A percentile compares a stretch with the other conserved stretches of the same genome.
Evolutionary conservation across 495 filamentous ascomycete genomes (phyloP).

Genomic region (Neurospora sp.): DNA sequence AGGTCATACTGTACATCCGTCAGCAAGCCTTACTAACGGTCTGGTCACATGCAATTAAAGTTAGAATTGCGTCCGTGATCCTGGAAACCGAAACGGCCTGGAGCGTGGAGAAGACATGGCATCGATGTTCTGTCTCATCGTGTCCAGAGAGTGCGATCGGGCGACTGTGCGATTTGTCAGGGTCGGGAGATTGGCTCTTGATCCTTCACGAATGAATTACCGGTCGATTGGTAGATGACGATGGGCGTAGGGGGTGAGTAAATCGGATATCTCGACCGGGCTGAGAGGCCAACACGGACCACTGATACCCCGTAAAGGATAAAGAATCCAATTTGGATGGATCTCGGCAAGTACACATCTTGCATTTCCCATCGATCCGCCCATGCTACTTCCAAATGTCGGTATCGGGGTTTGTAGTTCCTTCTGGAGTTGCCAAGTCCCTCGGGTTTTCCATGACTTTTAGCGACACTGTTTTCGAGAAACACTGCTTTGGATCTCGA

Average conservation of each 20-base stretch:
- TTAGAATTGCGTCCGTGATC: neutral
- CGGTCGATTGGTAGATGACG: neutral
- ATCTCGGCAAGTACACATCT: neutral
- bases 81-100: neutral
- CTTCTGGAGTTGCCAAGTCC: neutral
- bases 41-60: neutral
- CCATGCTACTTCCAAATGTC: neutral
- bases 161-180: neutral
- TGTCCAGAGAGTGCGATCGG: neutral
- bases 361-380: neutral
- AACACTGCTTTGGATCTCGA: neutral
- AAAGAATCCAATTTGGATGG: neutral
- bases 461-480: neutral
- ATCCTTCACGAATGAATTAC: neutral
- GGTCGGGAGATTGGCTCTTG: neutral
- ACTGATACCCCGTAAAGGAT: neutral
- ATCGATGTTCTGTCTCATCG: neutral
- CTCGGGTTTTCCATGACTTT: neutral
- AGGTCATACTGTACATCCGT: neutral
- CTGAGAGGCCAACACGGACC: neutral
- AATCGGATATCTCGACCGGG: neutral
- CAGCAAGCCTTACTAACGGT: neutral
- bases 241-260: neutral
- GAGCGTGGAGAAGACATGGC: neutral
- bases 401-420: neutral